Evolutionary conservation across 805 yeast species (phyloP).

Genomic region (Cyberlindnera euphorbiiphila): DNA sequence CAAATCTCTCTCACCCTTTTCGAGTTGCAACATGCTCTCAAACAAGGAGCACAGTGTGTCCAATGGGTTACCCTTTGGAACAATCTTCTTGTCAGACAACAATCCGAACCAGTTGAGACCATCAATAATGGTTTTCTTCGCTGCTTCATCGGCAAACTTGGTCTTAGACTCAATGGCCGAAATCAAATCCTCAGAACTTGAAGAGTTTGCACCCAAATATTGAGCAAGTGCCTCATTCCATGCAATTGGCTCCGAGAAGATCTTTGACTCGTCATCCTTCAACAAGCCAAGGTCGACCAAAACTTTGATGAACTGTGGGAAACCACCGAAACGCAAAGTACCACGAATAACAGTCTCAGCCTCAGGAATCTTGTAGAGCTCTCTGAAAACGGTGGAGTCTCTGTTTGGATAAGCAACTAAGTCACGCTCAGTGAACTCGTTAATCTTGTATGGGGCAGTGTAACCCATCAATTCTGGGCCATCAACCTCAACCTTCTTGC

Average conservation of each 20-base stretch:
- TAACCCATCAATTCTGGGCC: constrained; percentile 93
- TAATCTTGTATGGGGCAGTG: constrained; percentile 93
- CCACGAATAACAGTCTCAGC: constrained; percentile 97
- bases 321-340: constrained; percentile 95
- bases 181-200: constrained; percentile 67
- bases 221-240: constrained; percentile 88
- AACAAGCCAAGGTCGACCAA: constrained; percentile 92
- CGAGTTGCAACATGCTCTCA: constrained; percentile 95
- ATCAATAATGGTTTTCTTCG: constrained; percentile 78
- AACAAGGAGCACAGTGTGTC: constrained; percentile 96
- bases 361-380: constrained; percentile 91
- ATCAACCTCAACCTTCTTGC: constrained; percentile 70
- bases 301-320: constrained; percentile 96
- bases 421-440: constrained; percentile 66
- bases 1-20: constrained; percentile 90
- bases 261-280: constrained; percentile 65
- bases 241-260: constrained; percentile 54
- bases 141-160: constrained; percentile 73
- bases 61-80: constrained; percentile 90
- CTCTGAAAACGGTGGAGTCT: constrained; percentile 92
- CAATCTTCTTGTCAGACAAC: constrained; percentile 69
- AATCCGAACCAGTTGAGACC: constrained; percentile 95
- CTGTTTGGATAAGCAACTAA: constrained; percentile 97
- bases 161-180: constrained; percentile 76
- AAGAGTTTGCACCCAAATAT: constrained; percentile 70